Conservation (phyloP, 352 stramenopile genomes). For the Globisporangium rhizosaccharum region DNA sequence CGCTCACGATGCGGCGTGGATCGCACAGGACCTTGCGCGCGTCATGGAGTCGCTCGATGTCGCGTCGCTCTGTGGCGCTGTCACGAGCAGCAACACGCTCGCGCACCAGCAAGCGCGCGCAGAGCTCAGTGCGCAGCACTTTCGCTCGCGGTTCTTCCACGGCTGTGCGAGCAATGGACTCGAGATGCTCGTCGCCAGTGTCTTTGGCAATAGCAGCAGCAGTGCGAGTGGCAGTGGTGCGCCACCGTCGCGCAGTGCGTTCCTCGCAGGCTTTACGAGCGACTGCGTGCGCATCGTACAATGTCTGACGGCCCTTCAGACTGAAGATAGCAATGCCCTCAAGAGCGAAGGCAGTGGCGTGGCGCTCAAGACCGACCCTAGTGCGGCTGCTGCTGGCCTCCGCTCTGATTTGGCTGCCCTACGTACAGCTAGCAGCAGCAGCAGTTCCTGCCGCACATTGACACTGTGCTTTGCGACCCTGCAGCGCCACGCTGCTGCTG, state of each 20-base stretch:
- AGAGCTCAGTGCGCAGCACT: background rate
- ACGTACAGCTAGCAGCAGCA: background rate
- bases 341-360: background rate
- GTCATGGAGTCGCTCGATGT: background rate
- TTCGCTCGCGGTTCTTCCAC: conserved; percentile 1
- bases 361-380: background rate
- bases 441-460: background rate
- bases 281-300: background rate
- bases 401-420: background rate
- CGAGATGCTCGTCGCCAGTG: background rate
- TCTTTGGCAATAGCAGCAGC: background rate
- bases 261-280: background rate
- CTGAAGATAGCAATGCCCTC: background rate
- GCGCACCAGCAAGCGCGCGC: background rate
- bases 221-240: background rate
- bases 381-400: too few species aligned
- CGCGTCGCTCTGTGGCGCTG: background rate
- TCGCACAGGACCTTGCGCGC: background rate
- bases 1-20: background rate
- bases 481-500: background rate
- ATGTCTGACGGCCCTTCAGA: background rate
- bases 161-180: background rate
- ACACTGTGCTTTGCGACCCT: background rate
- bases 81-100: background rate
- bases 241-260: background rate